These are phyloP conservation scores for Iodosphaeria phyllophila DNA, from an alignment of 2,329 filamentous ascomycete species.

Conservation along the genomic window DNA sequence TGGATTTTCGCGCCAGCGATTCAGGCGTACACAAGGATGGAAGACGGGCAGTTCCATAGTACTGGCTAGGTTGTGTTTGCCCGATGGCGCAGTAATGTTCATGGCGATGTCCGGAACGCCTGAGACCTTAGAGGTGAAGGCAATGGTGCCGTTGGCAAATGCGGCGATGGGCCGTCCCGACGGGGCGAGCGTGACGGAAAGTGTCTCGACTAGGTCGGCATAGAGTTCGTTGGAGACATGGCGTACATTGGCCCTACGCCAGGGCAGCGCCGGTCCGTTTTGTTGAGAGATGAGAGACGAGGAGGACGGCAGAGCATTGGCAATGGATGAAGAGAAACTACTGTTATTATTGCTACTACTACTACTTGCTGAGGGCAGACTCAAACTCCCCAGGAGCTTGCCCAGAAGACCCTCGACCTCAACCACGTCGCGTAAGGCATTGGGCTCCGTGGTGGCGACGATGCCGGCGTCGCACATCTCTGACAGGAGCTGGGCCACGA, in stretches of 20 bases:
- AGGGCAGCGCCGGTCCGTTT: conserved; percentile 48
- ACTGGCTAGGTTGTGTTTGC: conserved; percentile 54
- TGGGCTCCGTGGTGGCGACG: conserved; percentile 82
- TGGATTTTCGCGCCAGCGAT: conserved; percentile 74
- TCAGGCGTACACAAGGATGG: conserved; percentile 82
- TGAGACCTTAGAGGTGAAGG: conserved; percentile 87
- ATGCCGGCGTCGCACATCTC: conserved; percentile 94
- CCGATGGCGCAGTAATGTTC: conserved; percentile 60
- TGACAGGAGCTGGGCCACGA: conserved; percentile 76
- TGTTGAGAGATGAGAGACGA: conserved; percentile 22
- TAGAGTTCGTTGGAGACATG: conserved; percentile 97
- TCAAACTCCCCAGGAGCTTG: conserved; percentile 75
- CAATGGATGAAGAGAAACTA: too few relatives aligned
- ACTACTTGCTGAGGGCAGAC: conserved; percentile 40
- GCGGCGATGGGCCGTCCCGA: conserved; percentile 77
- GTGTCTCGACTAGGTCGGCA: conserved; percentile 82
- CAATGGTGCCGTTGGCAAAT: conserved; percentile 79
- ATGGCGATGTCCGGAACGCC: conserved; percentile 83
- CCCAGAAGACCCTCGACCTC: conserved; percentile 83
- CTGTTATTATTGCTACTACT: conserved; percentile 20
- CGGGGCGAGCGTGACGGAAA: conserved; percentile 75
- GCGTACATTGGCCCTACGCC: conserved; percentile 78
- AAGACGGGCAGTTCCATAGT: conserved; percentile 83
- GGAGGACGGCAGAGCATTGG: too few relatives aligned
- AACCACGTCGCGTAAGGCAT: conserved; percentile 77